phyloP scores from a whole-genome alignment of 768 basidiomycete species.

The Lactifluus echinatus region DNA sequence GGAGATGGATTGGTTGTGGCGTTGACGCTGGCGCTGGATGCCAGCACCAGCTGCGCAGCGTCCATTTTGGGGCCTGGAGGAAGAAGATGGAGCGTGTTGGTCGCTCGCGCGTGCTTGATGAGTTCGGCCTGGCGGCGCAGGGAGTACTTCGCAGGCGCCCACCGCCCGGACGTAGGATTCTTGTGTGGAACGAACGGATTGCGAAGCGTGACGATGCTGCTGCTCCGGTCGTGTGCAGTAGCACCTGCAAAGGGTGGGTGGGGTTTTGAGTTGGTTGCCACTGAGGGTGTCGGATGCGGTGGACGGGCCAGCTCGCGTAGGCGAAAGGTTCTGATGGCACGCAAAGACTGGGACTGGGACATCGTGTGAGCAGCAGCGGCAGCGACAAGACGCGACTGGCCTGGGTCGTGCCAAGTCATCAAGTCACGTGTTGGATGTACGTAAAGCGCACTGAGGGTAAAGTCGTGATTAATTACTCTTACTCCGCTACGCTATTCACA shows the following conservation, averaged over 20 bases:
- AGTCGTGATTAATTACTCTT: not conserved
- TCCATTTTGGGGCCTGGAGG: constrained; percentile 60
- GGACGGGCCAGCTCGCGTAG: constrained; percentile 35
- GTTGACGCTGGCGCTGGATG: no score
- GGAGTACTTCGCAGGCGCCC: constrained; percentile 65
- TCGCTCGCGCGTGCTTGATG: constrained; percentile 57
- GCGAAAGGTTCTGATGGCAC: constrained; percentile 39
- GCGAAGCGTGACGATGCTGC: constrained; percentile 5
- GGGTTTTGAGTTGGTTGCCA: constrained; percentile 21
- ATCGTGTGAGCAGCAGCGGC: no score
- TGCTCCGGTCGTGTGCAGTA: not conserved
- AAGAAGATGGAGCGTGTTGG: constrained; percentile 47
- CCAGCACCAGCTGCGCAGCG: constrained; percentile 22
- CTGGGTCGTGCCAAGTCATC: no score
- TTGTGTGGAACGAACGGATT: constrained; percentile 68
- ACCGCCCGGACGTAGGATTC: constrained; percentile 52
- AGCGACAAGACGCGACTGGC: no score
- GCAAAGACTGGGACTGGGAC: constrained; percentile 23
- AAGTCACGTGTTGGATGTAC: constrained; percentile 5
- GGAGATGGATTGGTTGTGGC: no score
- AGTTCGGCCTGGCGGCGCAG: constrained; percentile 71
- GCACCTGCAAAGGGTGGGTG: constrained; percentile 16
- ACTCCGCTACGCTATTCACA: no score
- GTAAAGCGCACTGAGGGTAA: no score
- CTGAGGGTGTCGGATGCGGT: constrained; percentile 31